phyloP scores from a whole-genome alignment of 148 eudicot species.

The Rheum nobile region DNA sequence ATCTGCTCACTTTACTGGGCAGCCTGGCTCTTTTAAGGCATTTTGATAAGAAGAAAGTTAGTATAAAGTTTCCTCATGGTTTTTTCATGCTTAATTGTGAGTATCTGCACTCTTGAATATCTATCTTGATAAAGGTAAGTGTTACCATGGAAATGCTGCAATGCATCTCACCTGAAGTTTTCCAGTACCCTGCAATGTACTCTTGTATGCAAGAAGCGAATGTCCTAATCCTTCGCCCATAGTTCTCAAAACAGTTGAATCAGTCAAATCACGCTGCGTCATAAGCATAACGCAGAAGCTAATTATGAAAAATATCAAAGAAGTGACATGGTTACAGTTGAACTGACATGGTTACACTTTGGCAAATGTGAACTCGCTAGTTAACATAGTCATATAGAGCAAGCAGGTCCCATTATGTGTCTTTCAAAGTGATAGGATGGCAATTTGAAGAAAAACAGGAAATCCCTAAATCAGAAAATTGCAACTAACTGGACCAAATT shows the following conservation, averaged over 20 bases:
- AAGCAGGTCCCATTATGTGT: not conserved
- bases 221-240: constrained; percentile 85
- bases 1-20: not conserved
- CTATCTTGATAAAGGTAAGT: not conserved
- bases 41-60: not conserved
- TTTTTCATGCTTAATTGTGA: not conserved
- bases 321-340: not conserved
- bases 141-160: not conserved
- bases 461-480: not conserved
- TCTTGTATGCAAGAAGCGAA: constrained; percentile 74
- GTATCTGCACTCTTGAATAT: not conserved
- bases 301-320: not conserved
- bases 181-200: constrained; percentile 62
- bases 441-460: not conserved
- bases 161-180: constrained; percentile 68
- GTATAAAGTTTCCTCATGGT: not conserved
- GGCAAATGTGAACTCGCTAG: not conserved
- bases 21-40: not conserved
- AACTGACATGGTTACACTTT: not conserved
- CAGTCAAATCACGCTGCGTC: constrained; percentile 88
- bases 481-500: not conserved
- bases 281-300: not conserved
- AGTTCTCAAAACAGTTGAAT: constrained; percentile 90
- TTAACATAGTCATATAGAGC: not conserved
- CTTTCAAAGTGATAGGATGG: not conserved